These are phyloP conservation scores for Dactylella cylindrospora DNA, from an alignment of 2,329 filamentous ascomycete species.

Conservation along the genomic window DNA sequence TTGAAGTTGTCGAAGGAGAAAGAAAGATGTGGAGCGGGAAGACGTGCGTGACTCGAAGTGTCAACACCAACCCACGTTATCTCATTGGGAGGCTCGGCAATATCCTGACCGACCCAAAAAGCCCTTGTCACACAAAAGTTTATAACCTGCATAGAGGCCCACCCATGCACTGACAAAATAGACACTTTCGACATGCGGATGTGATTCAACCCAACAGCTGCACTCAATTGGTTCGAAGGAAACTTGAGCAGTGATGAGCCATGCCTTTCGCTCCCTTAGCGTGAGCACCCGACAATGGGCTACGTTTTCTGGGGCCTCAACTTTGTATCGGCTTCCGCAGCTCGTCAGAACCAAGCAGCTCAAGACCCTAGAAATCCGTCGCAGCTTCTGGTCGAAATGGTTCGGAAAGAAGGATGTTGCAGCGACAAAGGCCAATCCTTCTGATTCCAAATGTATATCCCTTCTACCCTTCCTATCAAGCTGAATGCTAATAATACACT, in stretches of 20 bases:
- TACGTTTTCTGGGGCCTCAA: neutral
- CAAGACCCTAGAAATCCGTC: constrained; percentile 25
- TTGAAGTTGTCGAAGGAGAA: neutral
- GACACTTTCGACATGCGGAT: no score
- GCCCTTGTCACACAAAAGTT: no score
- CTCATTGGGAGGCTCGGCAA: no score
- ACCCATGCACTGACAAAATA: no score
- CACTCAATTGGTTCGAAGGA: constrained; percentile 3
- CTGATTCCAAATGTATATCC: constrained; percentile 35
- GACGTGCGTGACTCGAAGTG: constrained; percentile 31
- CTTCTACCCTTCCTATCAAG: no score
- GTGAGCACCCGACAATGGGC: constrained; percentile 22
- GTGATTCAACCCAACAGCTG: neutral
- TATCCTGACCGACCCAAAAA: no score
- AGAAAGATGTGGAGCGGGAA: constrained; percentile 1
- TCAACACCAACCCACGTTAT: constrained; percentile 41
- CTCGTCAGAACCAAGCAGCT: neutral
- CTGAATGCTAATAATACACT: neutral
- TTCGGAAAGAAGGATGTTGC: constrained; percentile 21
- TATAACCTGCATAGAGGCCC: no score
- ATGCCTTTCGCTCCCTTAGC: constrained; percentile 38
- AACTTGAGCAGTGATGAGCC: constrained; percentile 31
- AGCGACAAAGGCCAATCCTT: constrained; percentile 7
- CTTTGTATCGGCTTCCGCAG: neutral
- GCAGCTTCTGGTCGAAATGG: constrained; percentile 39